Evolutionary conservation across 2,329 filamentous ascomycete genomes (phyloP).

Genomic region (Colletotrichum lini): DNA sequence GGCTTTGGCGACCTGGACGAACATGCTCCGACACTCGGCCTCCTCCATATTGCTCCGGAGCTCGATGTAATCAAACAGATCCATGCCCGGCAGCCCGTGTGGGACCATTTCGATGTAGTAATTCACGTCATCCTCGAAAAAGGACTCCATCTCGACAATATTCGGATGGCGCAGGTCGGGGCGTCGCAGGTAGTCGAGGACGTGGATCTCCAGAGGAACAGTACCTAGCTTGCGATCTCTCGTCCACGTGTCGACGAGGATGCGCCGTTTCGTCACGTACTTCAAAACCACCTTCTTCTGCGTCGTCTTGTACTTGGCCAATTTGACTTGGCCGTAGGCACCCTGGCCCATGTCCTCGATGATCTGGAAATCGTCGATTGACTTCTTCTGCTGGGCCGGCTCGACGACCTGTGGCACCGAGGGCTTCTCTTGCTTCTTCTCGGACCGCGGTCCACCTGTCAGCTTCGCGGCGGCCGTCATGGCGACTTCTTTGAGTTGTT

Average conservation of each 20-base stretch:
- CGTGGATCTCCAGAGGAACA: conserved; percentile 96
- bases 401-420: conserved; percentile 54
- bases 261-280: conserved; percentile 96
- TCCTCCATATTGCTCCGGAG: conserved; percentile 97
- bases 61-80: conserved; percentile 99
- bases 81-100: conserved; percentile 96
- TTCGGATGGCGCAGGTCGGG: conserved; percentile 78
- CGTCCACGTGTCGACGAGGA: conserved; percentile 98
- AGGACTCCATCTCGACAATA: conserved; percentile 81
- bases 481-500: conserved; percentile 71
- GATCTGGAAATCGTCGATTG: conserved; percentile 90
- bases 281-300: conserved; percentile 93
- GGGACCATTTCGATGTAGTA: conserved; percentile 99
- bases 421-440: conserved; percentile 53
- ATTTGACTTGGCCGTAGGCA: conserved; percentile 97
- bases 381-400: conserved; percentile 75
- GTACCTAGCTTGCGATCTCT: conserved; percentile 93
- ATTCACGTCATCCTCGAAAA: conserved; percentile 86
- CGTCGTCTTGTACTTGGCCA: conserved; percentile 86
- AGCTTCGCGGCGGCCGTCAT: conserved; percentile 69
- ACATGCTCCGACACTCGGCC: conserved; percentile 92
- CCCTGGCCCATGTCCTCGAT: conserved; percentile 99
- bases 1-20: conserved; percentile 91
- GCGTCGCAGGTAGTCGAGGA: conserved; percentile 90
- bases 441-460: conserved; percentile 57